Percentiles rank a stretch among this genome's conserved stretches.
Evolutionary conservation across 352 stramenopile genomes (phyloP).

Genomic region (Phytopythium boreale): DNA sequence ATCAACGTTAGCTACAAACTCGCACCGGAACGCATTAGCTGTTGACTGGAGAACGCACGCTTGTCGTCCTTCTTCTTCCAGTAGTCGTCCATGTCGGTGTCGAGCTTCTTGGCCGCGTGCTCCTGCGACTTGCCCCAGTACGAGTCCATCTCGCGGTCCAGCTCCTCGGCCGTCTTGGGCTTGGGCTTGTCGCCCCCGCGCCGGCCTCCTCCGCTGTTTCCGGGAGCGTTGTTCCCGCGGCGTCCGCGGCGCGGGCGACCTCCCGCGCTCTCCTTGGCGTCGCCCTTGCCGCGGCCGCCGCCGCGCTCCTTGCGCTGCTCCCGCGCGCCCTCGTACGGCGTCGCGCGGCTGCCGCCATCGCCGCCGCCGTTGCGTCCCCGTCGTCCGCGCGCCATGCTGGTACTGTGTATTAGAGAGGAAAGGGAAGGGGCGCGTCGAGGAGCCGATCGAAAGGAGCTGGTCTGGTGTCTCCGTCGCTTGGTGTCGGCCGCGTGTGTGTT

Average conservation of each 20-base stretch:
- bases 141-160: conserved; percentile 84
- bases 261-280: conserved; percentile 6
- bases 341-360: conserved; percentile 18
- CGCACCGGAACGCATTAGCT: no score
- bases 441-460: background rate
- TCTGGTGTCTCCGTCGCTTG: background rate
- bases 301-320: conserved; percentile 17
- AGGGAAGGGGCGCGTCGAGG: background rate
- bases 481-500: background rate
- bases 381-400: conserved; percentile 33
- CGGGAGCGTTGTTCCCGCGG: conserved; percentile 14
- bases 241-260: conserved; percentile 15
- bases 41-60: conserved; percentile 18
- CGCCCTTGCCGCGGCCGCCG: conserved; percentile 20
- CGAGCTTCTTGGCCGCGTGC: conserved; percentile 81
- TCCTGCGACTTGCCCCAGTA: conserved; percentile 88
- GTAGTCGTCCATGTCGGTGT: conserved; percentile 86
- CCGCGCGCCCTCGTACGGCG: conserved; percentile 42
- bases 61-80: conserved; percentile 79
- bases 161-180: conserved; percentile 70
- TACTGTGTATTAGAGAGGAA: background rate
- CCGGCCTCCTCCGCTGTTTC: background rate
- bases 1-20: background rate
- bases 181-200: conserved; percentile 42
- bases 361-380: conserved; percentile 26